Percentiles rank a stretch among this genome's conserved stretches.
These are phyloP conservation scores for Hanseniaspora vineae DNA, from an alignment of 805 yeast species.

Conservation along the genomic window DNA sequence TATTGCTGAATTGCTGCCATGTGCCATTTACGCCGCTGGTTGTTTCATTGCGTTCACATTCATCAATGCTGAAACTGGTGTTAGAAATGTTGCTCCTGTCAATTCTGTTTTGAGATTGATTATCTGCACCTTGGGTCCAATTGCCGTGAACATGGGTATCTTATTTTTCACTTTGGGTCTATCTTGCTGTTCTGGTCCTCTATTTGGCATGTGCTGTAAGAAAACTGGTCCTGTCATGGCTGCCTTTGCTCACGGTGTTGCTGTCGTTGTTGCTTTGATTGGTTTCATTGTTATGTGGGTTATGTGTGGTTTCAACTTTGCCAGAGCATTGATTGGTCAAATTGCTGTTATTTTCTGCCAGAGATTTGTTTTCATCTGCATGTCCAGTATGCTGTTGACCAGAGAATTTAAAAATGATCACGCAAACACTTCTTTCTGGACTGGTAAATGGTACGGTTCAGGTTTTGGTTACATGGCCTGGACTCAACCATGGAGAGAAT, in stretches of 20 bases:
- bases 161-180: constrained; percentile 62
- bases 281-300: constrained; percentile 97
- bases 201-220: constrained; percentile 90
- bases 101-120: constrained; percentile 62
- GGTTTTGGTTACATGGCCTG: constrained; percentile 89
- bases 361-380: constrained; percentile 72
- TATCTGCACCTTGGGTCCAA: constrained; percentile 81
- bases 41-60: constrained; percentile 69
- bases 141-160: constrained; percentile 80
- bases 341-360: constrained; percentile 76
- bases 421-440: constrained; percentile 98
- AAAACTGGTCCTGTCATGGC: constrained; percentile 93
- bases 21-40: constrained; percentile 63
- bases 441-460: constrained; percentile 97
- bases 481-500: constrained; percentile 94
- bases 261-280: constrained; percentile 75
- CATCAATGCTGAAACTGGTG: constrained; percentile 82
- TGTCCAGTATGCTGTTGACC: constrained; percentile 68
- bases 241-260: constrained; percentile 89
- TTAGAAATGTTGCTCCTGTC: constrained; percentile 36
- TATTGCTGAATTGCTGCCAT: constrained; percentile 60
- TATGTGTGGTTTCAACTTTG: constrained; percentile 80
- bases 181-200: constrained; percentile 96
- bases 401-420: constrained; percentile 95
- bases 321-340: constrained; percentile 78